Base-by-base conservation (phyloP, 2,329 filamentous ascomycete genomes). In the Trichoderma simmonsii region DNA sequence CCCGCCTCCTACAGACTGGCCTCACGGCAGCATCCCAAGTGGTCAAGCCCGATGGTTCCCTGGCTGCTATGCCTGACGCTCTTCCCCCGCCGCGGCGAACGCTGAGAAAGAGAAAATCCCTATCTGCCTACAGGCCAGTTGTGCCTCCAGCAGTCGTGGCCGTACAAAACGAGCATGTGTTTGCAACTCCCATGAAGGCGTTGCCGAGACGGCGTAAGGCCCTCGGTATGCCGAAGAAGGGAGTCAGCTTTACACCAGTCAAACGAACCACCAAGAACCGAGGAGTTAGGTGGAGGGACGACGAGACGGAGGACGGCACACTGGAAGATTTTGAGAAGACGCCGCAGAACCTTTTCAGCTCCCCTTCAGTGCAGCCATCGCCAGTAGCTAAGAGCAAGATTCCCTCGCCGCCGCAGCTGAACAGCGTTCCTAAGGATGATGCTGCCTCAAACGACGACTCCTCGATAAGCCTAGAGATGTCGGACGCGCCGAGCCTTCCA, bases 241-340 rank as follows among this genome's bases (percentile, higher is more conserved):
- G 90, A 14, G 86, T 97, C 63, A 88, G 89, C 34, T 97, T 97
- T 78, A 94, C 94, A 1, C 94, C 94, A 0, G 91, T 91, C 73
- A 97, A 93, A 82, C 91, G 91, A 81, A 86, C 88, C 11, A 21
- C 34, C 32, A 88, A 90, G 70, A 94, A 94, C 81, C 89, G 95
- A 73, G 91, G 88, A 60, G 95, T 99, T 6, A 89, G 95, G 75
- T 99, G 96, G 96, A 91, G 93, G 72, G 96, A 98, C 77, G 96
- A 98, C 77, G 93, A 89, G 78, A 84, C 91, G 2, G 92, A 97
- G 78, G 90, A 95, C 66, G 95, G 94, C 28, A 91, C 91, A 1
- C 84, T 98, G 71, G 94, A 93, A 12, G 96, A 98, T 79, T 98
- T 95, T 79, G 93, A 95, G 78, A 93, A 94, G 82, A 98, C 95